Percentiles rank a stretch among this genome's conserved stretches.
These are phyloP conservation scores for Dactylellina leptospora DNA, from an alignment of 2,329 filamentous ascomycete species.

Conservation along the genomic window DNA sequence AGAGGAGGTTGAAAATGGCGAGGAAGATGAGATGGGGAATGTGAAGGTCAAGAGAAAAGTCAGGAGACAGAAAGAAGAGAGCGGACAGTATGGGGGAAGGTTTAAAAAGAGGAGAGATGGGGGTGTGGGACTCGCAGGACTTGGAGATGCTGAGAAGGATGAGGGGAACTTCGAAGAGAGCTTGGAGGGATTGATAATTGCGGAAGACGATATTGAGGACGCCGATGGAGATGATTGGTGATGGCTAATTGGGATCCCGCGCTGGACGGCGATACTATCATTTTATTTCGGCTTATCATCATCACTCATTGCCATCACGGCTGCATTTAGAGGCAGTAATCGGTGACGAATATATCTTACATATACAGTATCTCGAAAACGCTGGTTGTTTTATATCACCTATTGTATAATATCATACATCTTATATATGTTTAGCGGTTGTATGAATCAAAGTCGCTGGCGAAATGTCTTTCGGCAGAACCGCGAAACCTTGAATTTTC, in stretches of 20 bases:
- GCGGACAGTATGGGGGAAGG: constrained; percentile 47
- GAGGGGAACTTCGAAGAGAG: constrained; percentile 62
- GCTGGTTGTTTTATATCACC: not conserved
- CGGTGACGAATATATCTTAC: not conserved
- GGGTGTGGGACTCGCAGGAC: constrained; percentile 56
- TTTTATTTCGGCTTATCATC: no score
- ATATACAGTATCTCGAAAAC: not conserved
- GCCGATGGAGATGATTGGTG: constrained; percentile 60
- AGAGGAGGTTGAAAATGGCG: constrained; percentile 63
- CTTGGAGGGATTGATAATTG: constrained; percentile 74
- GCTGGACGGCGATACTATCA: not conserved
- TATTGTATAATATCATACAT: no score
- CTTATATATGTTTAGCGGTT: no score
- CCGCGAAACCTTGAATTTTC: constrained; percentile 37
- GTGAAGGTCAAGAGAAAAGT: constrained; percentile 54
- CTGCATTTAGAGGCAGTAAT: no score
- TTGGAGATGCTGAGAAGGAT: constrained; percentile 55
- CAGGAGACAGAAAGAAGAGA: constrained; percentile 46
- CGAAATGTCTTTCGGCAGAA: constrained; percentile 48
- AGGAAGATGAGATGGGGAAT: constrained; percentile 54
- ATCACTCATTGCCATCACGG: no score
- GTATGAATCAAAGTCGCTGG: no score
- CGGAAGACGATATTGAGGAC: constrained; percentile 87
- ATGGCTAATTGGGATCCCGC: not conserved
- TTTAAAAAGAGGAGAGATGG: constrained; percentile 59